Base-by-base conservation (phyloP, 2,329 filamentous ascomycete genomes). In the Aspergillus clavatus region DNA sequence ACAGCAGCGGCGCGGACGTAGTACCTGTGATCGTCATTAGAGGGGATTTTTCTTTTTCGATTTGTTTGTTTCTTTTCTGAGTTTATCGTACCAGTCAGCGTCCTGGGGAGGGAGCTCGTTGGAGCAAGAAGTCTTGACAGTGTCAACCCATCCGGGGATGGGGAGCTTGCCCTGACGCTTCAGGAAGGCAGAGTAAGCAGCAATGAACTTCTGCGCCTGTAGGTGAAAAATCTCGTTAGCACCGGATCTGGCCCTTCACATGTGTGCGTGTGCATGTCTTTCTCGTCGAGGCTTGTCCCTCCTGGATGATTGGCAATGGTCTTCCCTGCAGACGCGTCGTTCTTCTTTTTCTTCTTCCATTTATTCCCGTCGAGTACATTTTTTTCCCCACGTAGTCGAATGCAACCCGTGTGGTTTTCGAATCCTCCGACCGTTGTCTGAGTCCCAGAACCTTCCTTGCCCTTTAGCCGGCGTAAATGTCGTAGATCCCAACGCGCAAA, bases 31-130 rank as follows among this genome's bases (percentile, higher is more conserved):
- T 22, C 7, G 33, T 54, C 43, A 27, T 49, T 39, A 21, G 40
- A 24, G 14, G 22, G 10, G 24, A 18, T n/a, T n/a, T n/a, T n/a
- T n/a, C n/a, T n/a, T n/a, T n/a, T n/a, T n/a, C n/a, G 37, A 8
- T 38, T 21, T 31, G 7, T 5, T 23, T 11, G 35, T 19, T 35
- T 35, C 12, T 26, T 37, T 21, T 74, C 76, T 38, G 22, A 41
- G 42, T 19, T 36, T 22, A 45, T 84, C 87, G 80, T 83, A 94
- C 93, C 93, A 98, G 83, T 98, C 93, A 72, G 90, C 88, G 75
- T 90, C 86, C 83, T 97, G 90, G 69, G 91, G 93, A 69, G 91
- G 91, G 65, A 98, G 87, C 81, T 98, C 93, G 78, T 95, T 95
- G 73, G 87, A 86, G 72, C 85, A 82, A 68, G 89, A 91, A 64